phyloP scores from a whole-genome alignment of 208 protist genomes.

The Leishmania tarentolae region DNA sequence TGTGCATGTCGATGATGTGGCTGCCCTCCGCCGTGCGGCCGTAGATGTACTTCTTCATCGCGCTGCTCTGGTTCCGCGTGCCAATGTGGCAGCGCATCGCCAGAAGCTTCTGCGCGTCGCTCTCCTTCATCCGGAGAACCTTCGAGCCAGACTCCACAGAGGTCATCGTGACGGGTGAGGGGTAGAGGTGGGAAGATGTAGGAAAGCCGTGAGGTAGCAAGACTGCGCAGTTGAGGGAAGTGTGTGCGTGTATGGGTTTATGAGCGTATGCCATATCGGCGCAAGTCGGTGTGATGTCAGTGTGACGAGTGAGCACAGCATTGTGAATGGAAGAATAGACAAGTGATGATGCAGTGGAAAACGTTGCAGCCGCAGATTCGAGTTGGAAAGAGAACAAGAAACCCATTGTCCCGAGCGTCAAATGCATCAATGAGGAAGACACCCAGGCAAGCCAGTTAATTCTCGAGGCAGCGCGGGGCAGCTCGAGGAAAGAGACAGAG shows the following conservation, averaged over 20 bases:
- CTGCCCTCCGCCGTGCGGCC: conserved; percentile 87
- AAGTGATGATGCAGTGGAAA: background rate
- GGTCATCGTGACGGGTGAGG: conserved; percentile 46
- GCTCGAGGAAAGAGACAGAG: no score
- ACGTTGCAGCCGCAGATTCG: background rate
- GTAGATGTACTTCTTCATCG: conserved; percentile 97
- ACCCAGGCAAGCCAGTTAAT: background rate
- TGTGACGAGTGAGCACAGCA: no score
- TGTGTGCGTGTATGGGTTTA: background rate
- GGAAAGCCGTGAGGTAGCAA: conserved; percentile 6
- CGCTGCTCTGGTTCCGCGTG: conserved; percentile 92
- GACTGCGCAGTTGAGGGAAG: background rate
- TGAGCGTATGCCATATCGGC: background rate
- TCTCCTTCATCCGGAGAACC: conserved; percentile 80
- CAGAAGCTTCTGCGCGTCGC: conserved; percentile 97
- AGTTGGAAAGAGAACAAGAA: background rate
- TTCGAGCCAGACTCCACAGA: conserved; percentile 76
- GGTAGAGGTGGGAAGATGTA: background rate
- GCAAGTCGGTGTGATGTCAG: background rate
- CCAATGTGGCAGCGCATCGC: conserved; percentile 97
- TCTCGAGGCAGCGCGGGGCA: background rate
- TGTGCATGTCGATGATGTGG: conserved; percentile 98
- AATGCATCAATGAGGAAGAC: background rate
- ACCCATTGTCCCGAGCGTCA: background rate
- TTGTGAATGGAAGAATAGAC: background rate